phyloP scores from a whole-genome alignment of 768 basidiomycete genomes.

The Holtermannia corniformis region DNA sequence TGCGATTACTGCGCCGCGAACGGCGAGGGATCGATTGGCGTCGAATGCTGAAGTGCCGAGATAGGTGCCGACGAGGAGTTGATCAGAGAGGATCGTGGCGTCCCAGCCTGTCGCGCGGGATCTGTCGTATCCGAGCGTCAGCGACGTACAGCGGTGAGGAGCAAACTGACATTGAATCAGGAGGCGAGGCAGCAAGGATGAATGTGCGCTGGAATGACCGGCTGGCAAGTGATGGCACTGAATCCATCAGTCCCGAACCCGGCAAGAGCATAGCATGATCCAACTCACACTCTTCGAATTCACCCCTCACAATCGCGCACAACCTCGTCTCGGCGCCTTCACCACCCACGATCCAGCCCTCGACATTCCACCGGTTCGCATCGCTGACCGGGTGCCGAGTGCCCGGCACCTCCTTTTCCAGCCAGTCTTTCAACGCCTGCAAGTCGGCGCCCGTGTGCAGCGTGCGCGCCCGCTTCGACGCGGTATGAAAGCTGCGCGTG shows the following conservation, averaged over 20 bases:
- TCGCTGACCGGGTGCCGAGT: slow-evolving; percentile 76
- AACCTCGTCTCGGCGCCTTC: slow-evolving; percentile 45
- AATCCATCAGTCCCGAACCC: background rate
- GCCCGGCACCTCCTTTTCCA: slow-evolving; percentile 51
- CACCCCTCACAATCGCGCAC: slow-evolving; percentile 70
- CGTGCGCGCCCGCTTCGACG: slow-evolving; percentile 42
- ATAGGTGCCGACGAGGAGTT: slow-evolving; percentile 71
- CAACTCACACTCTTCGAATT: slow-evolving; percentile 76
- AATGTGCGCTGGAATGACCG: slow-evolving; percentile 92
- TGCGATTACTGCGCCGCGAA: slow-evolving; percentile 32
- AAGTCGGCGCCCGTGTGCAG: slow-evolving; percentile 63
- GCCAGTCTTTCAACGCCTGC: slow-evolving; percentile 53
- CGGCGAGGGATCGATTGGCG: slow-evolving; percentile 50
- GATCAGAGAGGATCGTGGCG: slow-evolving; percentile 79
- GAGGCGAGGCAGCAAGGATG: slow-evolving; percentile 67
- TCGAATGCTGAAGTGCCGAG: slow-evolving; percentile 60
- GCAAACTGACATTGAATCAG: slow-evolving; percentile 66
- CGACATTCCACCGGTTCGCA: slow-evolving; percentile 74
- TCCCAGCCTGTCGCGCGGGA: slow-evolving; percentile 82
- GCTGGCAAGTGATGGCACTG: slow-evolving; percentile 64
- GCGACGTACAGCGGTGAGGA: slow-evolving; percentile 5
- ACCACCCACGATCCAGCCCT: slow-evolving; percentile 59
- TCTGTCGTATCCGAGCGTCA: slow-evolving; percentile 40
- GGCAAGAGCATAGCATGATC: background rate
- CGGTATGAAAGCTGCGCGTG: slow-evolving; percentile 41